Conservation (phyloP, 1,284 basidiomycete species). For the Naganishia albida region DNA sequence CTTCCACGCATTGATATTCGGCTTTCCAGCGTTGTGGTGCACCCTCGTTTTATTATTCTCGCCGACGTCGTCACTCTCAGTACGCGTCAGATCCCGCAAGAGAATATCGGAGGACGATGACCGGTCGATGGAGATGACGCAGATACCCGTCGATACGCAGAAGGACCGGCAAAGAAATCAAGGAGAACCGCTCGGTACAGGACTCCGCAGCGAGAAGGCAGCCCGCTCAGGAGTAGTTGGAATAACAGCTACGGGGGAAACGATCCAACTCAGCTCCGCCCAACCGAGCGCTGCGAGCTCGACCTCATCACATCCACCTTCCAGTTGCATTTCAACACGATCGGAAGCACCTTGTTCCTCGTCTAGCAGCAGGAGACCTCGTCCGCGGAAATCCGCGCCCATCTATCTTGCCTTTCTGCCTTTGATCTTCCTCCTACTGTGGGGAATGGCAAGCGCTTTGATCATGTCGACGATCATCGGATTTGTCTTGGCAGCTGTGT, state of each 20-base stretch:
- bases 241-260: conserved; percentile 14
- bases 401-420: conserved; percentile 32
- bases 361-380: background rate
- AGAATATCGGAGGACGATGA: background rate
- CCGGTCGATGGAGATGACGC: background rate
- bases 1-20: conserved; percentile 33
- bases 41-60: conserved; percentile 32
- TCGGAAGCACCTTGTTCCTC: no score
- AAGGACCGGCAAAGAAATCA: background rate
- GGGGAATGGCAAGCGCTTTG: conserved; percentile 29
- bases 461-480: conserved; percentile 35
- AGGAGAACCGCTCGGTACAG: background rate
- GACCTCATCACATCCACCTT: no score
- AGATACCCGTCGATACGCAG: background rate
- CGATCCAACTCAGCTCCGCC: conserved; percentile 16
- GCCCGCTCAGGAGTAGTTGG: background rate
- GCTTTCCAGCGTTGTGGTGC: conserved; percentile 32
- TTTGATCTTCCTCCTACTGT: conserved; percentile 24
- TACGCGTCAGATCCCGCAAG: conserved; percentile 11
- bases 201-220: background rate
- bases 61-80: conserved; percentile 28
- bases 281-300: background rate
- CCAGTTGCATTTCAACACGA: no score
- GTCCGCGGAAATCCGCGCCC: conserved; percentile 21
- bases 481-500: conserved; percentile 32